These are phyloP conservation scores for Ophiostoma triangulosporum DNA, from an alignment of 2,329 filamentous ascomycete species.

Conservation along the genomic window DNA sequence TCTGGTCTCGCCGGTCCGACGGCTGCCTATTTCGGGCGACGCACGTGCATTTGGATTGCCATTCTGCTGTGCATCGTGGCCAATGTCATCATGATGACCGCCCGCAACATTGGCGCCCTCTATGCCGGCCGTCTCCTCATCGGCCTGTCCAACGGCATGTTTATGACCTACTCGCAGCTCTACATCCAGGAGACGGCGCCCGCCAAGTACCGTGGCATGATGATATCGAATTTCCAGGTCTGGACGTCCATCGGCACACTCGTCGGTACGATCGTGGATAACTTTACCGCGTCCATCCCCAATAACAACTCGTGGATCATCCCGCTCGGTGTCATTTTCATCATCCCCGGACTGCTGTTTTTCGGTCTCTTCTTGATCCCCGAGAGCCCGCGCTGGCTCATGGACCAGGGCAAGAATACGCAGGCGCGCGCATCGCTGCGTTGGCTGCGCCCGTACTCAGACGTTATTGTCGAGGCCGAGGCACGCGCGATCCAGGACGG, in stretches of 20 bases:
- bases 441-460: slow-evolving; percentile 22
- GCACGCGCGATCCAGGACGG: slow-evolving; percentile 25
- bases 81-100: slow-evolving; percentile 46
- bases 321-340: slow-evolving; percentile 27
- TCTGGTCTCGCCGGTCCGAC: slow-evolving; percentile 28
- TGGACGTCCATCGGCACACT: slow-evolving; percentile 23
- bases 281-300: slow-evolving; percentile 27
- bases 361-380: slow-evolving; percentile 26
- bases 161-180: slow-evolving; percentile 37
- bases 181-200: slow-evolving; percentile 24
- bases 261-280: slow-evolving; percentile 36
- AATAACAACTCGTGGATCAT: slow-evolving; percentile 26
- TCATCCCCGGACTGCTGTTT: slow-evolving; percentile 24
- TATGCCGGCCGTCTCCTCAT: slow-evolving; percentile 42
- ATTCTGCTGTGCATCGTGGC: slow-evolving; percentile 35
- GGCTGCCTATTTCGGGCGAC: slow-evolving; percentile 21
- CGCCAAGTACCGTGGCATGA: slow-evolving; percentile 18
- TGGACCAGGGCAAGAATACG: slow-evolving; percentile 23
- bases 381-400: slow-evolving; percentile 29
- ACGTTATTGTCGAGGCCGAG: slow-evolving; percentile 21
- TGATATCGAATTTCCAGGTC: slow-evolving; percentile 25
- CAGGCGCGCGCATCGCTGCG: slow-evolving; percentile 21
- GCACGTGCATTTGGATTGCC: slow-evolving; percentile 30
- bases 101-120: slow-evolving; percentile 35
- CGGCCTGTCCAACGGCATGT: slow-evolving; percentile 41